phyloP scores from a whole-genome alignment of 306 rosid species.

The Vigna reflexopilosa region DNA sequence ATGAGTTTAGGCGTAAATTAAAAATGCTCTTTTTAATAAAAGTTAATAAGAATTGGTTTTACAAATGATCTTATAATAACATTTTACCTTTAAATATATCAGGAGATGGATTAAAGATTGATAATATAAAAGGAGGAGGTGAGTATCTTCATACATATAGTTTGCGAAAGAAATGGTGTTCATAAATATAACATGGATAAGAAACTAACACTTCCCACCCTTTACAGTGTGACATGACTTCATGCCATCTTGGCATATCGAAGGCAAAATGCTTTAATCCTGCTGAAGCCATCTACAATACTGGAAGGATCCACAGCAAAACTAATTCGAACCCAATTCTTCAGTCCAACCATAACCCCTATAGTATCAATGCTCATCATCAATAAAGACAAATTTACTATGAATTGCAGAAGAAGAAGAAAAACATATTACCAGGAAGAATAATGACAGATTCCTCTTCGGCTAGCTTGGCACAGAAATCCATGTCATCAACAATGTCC shows the following conservation, averaged over 20 bases:
- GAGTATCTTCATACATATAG: neutral
- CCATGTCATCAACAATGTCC: slow-evolving; percentile 64
- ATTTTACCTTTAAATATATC: no score
- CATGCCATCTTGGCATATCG: slow-evolving; percentile 48
- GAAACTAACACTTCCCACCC: neutral
- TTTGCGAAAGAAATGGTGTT: slow-evolving; percentile 10
- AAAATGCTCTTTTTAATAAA: no score
- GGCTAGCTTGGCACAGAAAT: slow-evolving; percentile 66
- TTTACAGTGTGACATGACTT: neutral
- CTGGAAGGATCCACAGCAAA: slow-evolving; percentile 49
- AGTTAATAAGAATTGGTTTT: no score
- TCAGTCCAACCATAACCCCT: slow-evolving; percentile 69
- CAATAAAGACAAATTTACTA: neutral
- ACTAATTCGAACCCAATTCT: slow-evolving; percentile 67
- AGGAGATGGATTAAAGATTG: no score
- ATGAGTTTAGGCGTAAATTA: no score
- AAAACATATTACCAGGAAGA: slow-evolving; percentile 61
- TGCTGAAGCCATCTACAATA: slow-evolving; percentile 61
- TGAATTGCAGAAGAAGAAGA: neutral
- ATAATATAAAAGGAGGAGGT: neutral
- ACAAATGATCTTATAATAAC: no score
- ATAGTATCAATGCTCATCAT: slow-evolving; percentile 28
- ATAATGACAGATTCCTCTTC: slow-evolving; percentile 68
- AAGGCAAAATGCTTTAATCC: slow-evolving; percentile 61
- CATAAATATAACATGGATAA: neutral